A percentile compares a stretch with the other conserved stretches of the same genome.
Evolutionary conservation across 2,329 filamentous ascomycete species (phyloP).

Genomic region (Macroventuria anomochaeta): DNA sequence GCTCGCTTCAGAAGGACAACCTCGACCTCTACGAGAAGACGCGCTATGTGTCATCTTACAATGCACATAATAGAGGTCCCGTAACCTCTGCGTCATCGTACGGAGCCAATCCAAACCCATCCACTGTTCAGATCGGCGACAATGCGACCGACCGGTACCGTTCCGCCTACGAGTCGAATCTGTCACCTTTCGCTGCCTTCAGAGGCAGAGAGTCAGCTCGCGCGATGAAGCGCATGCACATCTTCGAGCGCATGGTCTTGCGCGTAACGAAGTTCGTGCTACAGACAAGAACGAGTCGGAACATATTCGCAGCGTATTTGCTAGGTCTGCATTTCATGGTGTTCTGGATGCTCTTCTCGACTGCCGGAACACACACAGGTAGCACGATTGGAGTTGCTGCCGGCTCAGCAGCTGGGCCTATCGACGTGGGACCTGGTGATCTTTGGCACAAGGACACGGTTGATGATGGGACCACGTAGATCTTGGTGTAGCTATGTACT

Average conservation of each 20-base stretch:
- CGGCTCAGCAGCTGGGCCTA: conserved; percentile 36
- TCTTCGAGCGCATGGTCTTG: conserved; percentile 89
- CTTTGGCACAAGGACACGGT: conserved; percentile 12
- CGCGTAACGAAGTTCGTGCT: conserved; percentile 90
- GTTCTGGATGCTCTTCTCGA: conserved; percentile 85
- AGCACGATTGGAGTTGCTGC: conserved; percentile 35
- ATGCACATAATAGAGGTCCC: conserved; percentile 72
- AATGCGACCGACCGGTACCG: conserved; percentile 74
- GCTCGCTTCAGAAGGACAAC: conserved; percentile 94
- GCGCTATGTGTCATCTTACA: conserved; percentile 93
- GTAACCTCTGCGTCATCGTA: conserved; percentile 64
- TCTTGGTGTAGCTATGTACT: background rate
- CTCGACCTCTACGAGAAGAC: conserved; percentile 97
- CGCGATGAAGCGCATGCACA: conserved; percentile 89
- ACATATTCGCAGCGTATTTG: conserved; percentile 92
- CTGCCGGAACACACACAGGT: conserved; percentile 58
- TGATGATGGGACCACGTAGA: conserved; percentile 4
- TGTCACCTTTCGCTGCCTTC: conserved; percentile 95
- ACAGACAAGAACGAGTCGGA: conserved; percentile 86
- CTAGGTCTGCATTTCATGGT: conserved; percentile 86
- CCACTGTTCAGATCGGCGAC: conserved; percentile 66
- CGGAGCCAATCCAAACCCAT: conserved; percentile 75
- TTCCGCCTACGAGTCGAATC: conserved; percentile 90
- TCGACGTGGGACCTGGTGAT: conserved; percentile 29
- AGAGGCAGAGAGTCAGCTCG: conserved; percentile 89